Base-by-base conservation (phyloP, 495 filamentous ascomycete species). In the Pseudomonodictys pantanalensis region DNA sequence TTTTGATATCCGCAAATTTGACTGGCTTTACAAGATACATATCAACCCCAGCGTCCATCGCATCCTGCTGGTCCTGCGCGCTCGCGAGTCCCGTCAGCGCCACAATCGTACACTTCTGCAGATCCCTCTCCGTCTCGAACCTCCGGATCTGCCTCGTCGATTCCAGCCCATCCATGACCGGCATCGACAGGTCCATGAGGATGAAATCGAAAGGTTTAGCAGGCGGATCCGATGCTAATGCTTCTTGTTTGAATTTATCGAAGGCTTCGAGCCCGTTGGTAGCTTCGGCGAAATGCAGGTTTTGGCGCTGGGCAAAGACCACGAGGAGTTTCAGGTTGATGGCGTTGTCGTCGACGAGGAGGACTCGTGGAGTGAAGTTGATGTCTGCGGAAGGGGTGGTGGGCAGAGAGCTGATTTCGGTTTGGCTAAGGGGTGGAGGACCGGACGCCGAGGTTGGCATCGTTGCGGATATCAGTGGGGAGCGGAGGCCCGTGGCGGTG, bases 151-250 rank as follows among this genome's bases (percentile, higher is more conserved):
- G 11, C 15, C 62, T 49, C 29, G 65, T 68, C 17, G 56, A 38
- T 30, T 62, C 62, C 18, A 62, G 52, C 2, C 65, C 65, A 38
- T 62, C 35, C 57, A 68, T 65, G 1, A 68, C 32, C 6, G 65
- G 65, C 65, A 68, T 68, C 12, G 44, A 65, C 8, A 76, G 69
- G 41, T 71, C 69, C 22, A 70, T 69, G 7, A 69, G 46, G 7
- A 67, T 44, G 39, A 65, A 41, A 43, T 68, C 56, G 8, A 47
- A 47, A 17, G 38, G 38, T 3, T 18, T 3, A 3, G 38, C 15
- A 7, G 46, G 46, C 11, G 64, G 54, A 8, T 60, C n/a, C 24
- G 41, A 10, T 4, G 42, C 10, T 1, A 7, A 5, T 11, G 25
- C 32, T 8, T 35, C 28, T 3, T 22, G 12, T 43, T 32, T 8